These are phyloP conservation scores for Leptodontidium sp. DNA, from an alignment of 2,329 filamentous ascomycete species.

Conservation along the genomic window DNA sequence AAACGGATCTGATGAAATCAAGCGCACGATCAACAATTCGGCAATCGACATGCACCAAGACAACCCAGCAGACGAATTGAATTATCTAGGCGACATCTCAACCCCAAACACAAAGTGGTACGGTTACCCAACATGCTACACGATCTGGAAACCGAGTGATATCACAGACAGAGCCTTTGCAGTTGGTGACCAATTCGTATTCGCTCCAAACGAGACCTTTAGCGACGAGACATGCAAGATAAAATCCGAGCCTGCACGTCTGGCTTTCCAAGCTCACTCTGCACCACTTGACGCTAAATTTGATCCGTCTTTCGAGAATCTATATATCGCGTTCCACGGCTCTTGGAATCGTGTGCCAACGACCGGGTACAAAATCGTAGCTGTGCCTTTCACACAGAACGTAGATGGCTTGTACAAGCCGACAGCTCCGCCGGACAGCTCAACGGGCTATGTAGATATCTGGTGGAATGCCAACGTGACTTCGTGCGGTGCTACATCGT, in stretches of 20 bases:
- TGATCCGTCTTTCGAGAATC: conserved; percentile 26
- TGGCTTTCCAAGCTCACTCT: conserved; percentile 36
- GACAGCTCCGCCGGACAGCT: conserved; percentile 17
- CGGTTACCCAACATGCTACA: conserved; percentile 37
- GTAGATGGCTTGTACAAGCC: conserved; percentile 31
- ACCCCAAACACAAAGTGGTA: conserved; percentile 33
- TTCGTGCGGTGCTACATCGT: conserved; percentile 23
- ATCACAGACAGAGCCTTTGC: conserved; percentile 29
- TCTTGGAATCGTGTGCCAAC: conserved; percentile 32
- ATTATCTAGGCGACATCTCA: conserved; percentile 35
- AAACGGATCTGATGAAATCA: conserved; percentile 29
- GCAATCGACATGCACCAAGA: conserved; percentile 33
- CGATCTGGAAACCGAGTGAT: conserved; percentile 32
- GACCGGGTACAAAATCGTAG: conserved; percentile 33
- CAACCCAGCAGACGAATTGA: conserved; percentile 36
- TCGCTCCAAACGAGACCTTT: conserved; percentile 33
- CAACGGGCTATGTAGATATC: conserved; percentile 32
- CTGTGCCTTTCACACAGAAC: conserved; percentile 31
- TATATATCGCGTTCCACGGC: conserved; percentile 36
- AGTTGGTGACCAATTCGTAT: conserved; percentile 35
- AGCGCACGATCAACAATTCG: conserved; percentile 24
- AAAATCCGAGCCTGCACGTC: conserved; percentile 24
- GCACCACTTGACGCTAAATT: conserved; percentile 37
- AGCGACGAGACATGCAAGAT: conserved; percentile 32
- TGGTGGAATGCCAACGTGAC: conserved; percentile 31